Conservation (phyloP, 352 stramenopile species). For the Globisporangium canariense region DNA sequence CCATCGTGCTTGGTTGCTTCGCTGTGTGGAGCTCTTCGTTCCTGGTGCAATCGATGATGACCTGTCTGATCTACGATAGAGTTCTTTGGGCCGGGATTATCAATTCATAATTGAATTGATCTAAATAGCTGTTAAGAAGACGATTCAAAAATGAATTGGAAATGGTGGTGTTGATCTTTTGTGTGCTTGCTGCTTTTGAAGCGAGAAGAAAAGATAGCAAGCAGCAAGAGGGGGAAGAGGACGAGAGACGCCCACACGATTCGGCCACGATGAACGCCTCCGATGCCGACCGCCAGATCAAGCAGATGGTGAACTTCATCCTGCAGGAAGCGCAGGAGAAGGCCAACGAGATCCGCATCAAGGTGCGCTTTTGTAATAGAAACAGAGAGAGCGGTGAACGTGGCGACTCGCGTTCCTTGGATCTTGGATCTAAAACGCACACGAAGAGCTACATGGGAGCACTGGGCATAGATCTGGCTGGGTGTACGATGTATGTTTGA, state of each 20-base stretch:
- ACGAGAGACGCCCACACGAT: not conserved
- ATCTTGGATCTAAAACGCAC: conserved; percentile 8
- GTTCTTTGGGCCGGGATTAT: not conserved
- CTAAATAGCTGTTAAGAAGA: not conserved
- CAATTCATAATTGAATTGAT: conserved; percentile 9
- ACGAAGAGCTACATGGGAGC: conserved; percentile 4
- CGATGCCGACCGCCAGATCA: conserved; percentile 89
- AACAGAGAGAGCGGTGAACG: not conserved
- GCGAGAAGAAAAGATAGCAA: conserved; percentile 17
- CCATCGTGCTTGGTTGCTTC: conserved; percentile 1
- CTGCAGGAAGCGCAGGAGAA: conserved; percentile 99
- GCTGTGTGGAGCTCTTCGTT: not conserved
- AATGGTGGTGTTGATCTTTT: not conserved
- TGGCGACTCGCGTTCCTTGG: not conserved
- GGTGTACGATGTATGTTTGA: not conserved
- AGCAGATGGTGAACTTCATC: conserved; percentile 99
- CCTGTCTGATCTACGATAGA: not conserved
- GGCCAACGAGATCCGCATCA: conserved; percentile 98
- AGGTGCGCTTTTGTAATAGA: conserved; percentile 46
- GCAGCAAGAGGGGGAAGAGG: conserved; percentile 10
- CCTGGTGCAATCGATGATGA: not conserved
- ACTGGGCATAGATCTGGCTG: not conserved
- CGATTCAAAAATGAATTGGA: conserved; percentile 18
- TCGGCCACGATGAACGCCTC: conserved; percentile 66
- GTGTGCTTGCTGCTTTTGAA: not conserved